Base-by-base conservation (phyloP, 75 land plant genomes). In the Selaginella tamariscina region DNA sequence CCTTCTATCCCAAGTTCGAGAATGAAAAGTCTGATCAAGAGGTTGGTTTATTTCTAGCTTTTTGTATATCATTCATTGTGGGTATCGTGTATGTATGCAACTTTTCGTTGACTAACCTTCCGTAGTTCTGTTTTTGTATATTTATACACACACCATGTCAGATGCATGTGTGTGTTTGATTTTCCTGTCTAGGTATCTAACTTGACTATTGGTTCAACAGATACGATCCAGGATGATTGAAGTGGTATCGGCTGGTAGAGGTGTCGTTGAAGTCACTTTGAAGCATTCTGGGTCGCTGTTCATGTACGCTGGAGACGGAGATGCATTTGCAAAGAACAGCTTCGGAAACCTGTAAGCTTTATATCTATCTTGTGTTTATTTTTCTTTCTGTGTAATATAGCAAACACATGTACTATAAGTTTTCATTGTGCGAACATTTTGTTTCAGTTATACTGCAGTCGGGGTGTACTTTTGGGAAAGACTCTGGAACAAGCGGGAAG, bases 251-350 rank as follows among this genome's bases (percentile, higher is more conserved):
- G 75, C 81, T 65, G 91, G 96, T 32, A 77, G 72, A 54, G 98
- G 96, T 70, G 79, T 87, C 2, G 73, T 93, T 71, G 98, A 93
- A 96, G 98, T 93, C 29, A 79, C 98, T 1, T 80, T 87, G 13
- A 94, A 94, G 69, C 98, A 94, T 63, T 94, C 98, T 2, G 98
- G 98, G 18, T 94, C 98, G 2, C 96, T 94, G 67, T 94, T 94
- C 64, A 88, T 94, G 88, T 94, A 89, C 73, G 80, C 94, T 33
- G 98, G 98, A 60, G 81, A 87, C 57, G 98, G 96, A 76, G 96
- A 95, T 49, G 98, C 98, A 28, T 94, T 87, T 79, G 98, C 98
- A 1, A 94, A 94, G 69, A 94, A 94, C 73, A 94, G 98, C 77
- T 94, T 65, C 67, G 98, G 96, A 56, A 94, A 94, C 62, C 70